These are phyloP conservation scores for Lactarius hatsudake DNA, from an alignment of 768 basidiomycete species.

Conservation along the genomic window DNA sequence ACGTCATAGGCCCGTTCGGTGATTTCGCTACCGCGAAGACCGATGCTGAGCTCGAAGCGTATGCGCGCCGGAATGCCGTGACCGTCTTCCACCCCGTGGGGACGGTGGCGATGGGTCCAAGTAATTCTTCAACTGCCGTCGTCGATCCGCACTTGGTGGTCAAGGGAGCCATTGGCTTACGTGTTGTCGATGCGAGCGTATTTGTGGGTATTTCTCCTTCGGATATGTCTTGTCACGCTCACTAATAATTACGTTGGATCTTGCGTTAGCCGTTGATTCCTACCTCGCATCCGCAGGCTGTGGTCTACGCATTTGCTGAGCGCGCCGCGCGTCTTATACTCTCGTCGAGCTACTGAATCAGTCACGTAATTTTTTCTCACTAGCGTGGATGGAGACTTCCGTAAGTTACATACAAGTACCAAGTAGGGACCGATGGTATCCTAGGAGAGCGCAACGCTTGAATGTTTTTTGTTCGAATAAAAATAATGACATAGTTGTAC, in stretches of 20 bases:
- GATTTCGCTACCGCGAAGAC: conserved; percentile 19
- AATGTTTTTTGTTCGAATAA: not conserved
- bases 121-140: conserved; percentile 18
- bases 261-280: not conserved
- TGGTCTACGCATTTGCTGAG: not conserved
- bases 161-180: conserved; percentile 38
- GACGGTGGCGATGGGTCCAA: conserved; percentile 27
- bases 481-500: not conserved
- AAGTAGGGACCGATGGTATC: too few relatives aligned
- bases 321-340: not conserved
- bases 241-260: not conserved
- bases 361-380: not conserved
- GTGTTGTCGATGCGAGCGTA: conserved; percentile 39
- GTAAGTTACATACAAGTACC: too few relatives aligned
- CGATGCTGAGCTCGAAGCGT: conserved; percentile 23
- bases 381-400: too few relatives aligned
- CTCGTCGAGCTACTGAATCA: not conserved
- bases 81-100: conserved; percentile 23
- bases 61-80: conserved; percentile 10
- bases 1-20: conserved; percentile 15
- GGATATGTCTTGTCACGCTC: not conserved
- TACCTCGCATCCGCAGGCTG: conserved; percentile 5
- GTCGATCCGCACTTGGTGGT: conserved; percentile 35
- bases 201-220: conserved; percentile 22
- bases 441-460: too few relatives aligned